These are phyloP conservation scores for Berberis vulgaris DNA, from an alignment of 164 flowering plant genomes.

Conservation along the genomic window DNA sequence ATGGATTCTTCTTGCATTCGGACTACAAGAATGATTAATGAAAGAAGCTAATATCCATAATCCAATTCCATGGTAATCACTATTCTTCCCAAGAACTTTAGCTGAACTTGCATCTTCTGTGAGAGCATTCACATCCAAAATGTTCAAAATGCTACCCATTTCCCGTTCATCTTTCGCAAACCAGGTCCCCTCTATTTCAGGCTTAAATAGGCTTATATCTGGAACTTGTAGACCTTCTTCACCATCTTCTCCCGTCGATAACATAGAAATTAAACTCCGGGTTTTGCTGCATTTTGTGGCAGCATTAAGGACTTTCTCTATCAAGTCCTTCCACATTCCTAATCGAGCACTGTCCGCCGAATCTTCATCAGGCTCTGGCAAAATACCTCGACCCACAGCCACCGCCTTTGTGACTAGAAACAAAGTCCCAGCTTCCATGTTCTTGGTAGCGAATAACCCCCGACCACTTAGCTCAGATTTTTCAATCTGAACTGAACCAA, in stretches of 20 bases:
- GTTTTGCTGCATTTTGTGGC: constrained; percentile 33
- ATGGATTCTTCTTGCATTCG: constrained; percentile 71
- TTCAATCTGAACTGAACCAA: constrained; percentile 59
- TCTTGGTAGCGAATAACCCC: constrained; percentile 62
- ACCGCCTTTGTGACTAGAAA: constrained; percentile 65
- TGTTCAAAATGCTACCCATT: constrained; percentile 33
- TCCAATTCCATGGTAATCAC: constrained; percentile 66
- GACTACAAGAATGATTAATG: constrained; percentile 79
- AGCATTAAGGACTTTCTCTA: constrained; percentile 42
- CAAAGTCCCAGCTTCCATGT: constrained; percentile 57
- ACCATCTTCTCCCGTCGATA: constrained; percentile 47
- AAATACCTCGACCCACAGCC: constrained; percentile 65
- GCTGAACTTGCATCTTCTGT: constrained; percentile 55
- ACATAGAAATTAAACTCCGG: constrained; percentile 24
- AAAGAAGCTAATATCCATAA: constrained; percentile 76
- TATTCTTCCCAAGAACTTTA: constrained; percentile 57
- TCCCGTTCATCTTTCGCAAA: constrained; percentile 23
- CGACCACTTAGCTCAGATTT: constrained; percentile 60
- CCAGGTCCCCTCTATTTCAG: constrained; percentile 32
- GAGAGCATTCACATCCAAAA: constrained; percentile 78
- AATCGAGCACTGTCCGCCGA: constrained; percentile 40
- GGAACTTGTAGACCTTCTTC: constrained; percentile 57
- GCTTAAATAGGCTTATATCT: constrained; percentile 47
- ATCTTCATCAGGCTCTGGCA: constrained; percentile 35
- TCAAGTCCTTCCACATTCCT: constrained; percentile 89